phyloP scores from a whole-genome alignment of 2,329 filamentous ascomycete genomes.

The Aspergillus novoparasiticus region DNA sequence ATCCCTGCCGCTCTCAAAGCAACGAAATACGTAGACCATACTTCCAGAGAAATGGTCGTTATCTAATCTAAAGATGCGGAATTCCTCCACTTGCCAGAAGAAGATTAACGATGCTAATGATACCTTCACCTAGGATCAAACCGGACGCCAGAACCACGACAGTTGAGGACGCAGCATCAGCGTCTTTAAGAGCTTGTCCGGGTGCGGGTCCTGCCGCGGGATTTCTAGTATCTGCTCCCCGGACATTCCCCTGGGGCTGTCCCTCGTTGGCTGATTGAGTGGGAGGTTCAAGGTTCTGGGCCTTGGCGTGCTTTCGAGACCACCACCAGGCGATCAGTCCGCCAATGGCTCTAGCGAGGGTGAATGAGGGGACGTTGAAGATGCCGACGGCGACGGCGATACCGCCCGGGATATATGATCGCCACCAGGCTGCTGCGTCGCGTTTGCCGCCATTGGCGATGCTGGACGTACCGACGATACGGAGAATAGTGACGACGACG shows the following conservation, averaged over 20 bases:
- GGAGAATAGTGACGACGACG: conserved; percentile 67
- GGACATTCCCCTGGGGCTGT: background rate
- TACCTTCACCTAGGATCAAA: conserved; percentile 87
- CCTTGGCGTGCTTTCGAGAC: conserved; percentile 50
- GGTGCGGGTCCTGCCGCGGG: conserved; percentile 5
- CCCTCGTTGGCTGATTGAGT: background rate
- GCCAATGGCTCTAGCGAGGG: conserved; percentile 80
- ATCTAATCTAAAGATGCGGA: conserved; percentile 63
- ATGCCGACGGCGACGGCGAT: conserved; percentile 97
- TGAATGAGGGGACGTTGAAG: conserved; percentile 97
- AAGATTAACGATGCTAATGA: conserved; percentile 89
- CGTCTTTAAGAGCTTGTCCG: conserved; percentile 48
- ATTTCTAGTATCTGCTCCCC: background rate
- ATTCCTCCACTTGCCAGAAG: conserved; percentile 75
- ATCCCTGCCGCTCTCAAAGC: background rate
- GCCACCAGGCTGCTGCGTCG: conserved; percentile 59
- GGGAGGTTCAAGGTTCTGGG: background rate
- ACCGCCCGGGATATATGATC: conserved; percentile 79
- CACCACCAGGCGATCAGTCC: conserved; percentile 80
- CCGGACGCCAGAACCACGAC: conserved; percentile 89
- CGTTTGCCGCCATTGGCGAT: conserved; percentile 32
- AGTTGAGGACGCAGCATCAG: conserved; percentile 54
- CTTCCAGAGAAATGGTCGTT: background rate
- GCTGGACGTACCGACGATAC: conserved; percentile 57
- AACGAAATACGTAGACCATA: background rate